phyloP scores from a whole-genome alignment of 2,329 filamentous ascomycete species.

The Ceratocystis harringtonii region DNA sequence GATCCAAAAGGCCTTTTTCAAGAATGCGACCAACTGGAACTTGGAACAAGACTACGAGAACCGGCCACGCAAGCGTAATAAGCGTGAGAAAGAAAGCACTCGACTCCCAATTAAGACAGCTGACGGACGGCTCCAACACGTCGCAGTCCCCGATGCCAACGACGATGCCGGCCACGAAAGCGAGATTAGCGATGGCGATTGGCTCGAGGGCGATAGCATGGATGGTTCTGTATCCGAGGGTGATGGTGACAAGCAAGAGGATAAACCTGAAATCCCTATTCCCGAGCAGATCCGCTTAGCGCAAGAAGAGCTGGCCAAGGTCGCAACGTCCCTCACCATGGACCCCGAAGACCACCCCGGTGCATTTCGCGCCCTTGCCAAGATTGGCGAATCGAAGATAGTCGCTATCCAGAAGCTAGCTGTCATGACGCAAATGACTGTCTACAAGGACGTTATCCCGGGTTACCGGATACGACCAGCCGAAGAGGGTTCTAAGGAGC shows the following conservation, averaged over 20 bases:
- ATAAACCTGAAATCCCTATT: slow-evolving; percentile 48
- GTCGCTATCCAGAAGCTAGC: slow-evolving; percentile 70
- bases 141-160: slow-evolving; percentile 41
- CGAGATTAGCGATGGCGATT: slow-evolving; percentile 35
- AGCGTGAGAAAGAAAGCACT: slow-evolving; percentile 57
- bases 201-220: slow-evolving; percentile 40
- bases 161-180: slow-evolving; percentile 44
- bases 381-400: slow-evolving; percentile 55
- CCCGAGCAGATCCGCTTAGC: slow-evolving; percentile 70
- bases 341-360: slow-evolving; percentile 81
- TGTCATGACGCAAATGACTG: slow-evolving; percentile 69
- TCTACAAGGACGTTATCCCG: slow-evolving; percentile 93
- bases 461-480: slow-evolving; percentile 85
- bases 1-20: slow-evolving; percentile 51
- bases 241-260: slow-evolving; percentile 34
- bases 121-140: slow-evolving; percentile 54
- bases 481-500: slow-evolving; percentile 57
- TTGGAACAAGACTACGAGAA: slow-evolving; percentile 84
- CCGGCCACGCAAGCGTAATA: slow-evolving; percentile 58
- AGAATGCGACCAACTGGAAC: slow-evolving; percentile 69
- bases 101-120: slow-evolving; percentile 75
- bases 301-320: slow-evolving; percentile 80
- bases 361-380: slow-evolving; percentile 61
- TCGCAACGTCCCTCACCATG: slow-evolving; percentile 71
- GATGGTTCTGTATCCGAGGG: slow-evolving; percentile 39